Evolutionary conservation across 1,284 basidiomycete genomes (phyloP).

Genomic region (Amylostereum areolatum): DNA sequence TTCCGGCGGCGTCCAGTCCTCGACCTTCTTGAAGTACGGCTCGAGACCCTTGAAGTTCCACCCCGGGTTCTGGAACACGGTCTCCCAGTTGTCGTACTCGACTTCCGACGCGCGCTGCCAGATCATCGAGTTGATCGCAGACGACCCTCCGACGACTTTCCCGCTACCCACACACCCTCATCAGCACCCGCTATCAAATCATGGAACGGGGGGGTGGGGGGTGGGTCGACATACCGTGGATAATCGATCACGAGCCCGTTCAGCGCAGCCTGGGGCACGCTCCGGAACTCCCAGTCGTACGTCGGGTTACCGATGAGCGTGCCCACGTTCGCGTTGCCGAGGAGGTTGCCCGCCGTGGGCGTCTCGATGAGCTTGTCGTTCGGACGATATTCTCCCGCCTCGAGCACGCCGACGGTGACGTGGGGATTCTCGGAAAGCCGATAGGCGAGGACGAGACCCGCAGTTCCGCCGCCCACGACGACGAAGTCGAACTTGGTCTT

Average conservation of each 20-base stretch:
- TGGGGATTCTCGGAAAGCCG: conserved; percentile 18
- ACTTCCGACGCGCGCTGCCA: conserved; percentile 10
- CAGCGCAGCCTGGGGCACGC: conserved; percentile 9
- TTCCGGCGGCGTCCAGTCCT: conserved; percentile 9
- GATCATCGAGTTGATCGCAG: conserved; percentile 11
- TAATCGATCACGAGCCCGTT: conserved; percentile 8
- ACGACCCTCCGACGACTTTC: conserved; percentile 12
- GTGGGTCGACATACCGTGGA: conserved; percentile 10
- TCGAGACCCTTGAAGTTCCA: conserved; percentile 9
- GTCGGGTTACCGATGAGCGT: conserved; percentile 10
- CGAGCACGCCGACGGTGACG: conserved; percentile 28
- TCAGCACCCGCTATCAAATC: neutral
- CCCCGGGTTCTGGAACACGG: conserved; percentile 6
- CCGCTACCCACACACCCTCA: conserved; percentile 1
- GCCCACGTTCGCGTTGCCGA: conserved; percentile 10
- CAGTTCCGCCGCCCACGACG: conserved; percentile 15
- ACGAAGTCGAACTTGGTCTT: conserved; percentile 14
- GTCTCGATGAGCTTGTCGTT: conserved; percentile 10
- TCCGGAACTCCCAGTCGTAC: conserved; percentile 11
- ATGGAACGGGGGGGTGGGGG: neutral
- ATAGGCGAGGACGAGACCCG: conserved; percentile 18
- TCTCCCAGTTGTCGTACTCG: conserved; percentile 11
- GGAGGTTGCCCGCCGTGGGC: too few species aligned
- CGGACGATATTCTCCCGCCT: conserved; percentile 25
- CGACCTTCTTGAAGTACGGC: conserved; percentile 9